These are phyloP conservation scores for Zygoascus hellenicus DNA, from an alignment of 1,139 yeast species.

Conservation along the genomic window DNA sequence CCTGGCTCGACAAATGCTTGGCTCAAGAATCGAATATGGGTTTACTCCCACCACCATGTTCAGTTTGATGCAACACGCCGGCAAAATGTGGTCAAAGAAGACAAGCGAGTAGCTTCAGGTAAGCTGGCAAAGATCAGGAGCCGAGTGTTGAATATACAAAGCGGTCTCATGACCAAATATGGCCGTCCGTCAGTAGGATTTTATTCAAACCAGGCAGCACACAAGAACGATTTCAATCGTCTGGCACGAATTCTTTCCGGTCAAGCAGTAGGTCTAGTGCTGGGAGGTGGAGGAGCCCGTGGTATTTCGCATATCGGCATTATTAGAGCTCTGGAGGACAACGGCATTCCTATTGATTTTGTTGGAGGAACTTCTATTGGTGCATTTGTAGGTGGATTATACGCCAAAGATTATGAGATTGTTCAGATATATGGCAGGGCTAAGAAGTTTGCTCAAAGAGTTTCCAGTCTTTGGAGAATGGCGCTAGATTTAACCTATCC, in stretches of 20 bases:
- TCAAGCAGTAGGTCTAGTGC: constrained; percentile 86
- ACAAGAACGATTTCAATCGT: constrained; percentile 84
- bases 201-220: constrained; percentile 47
- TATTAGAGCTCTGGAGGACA: constrained; percentile 85
- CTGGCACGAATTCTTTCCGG: constrained; percentile 86
- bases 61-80: constrained; percentile 35
- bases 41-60: constrained; percentile 87
- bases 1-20: constrained; percentile 84
- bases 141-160: constrained; percentile 33
- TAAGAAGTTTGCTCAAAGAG: constrained; percentile 76
- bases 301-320: constrained; percentile 92
- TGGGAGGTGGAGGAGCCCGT: constrained; percentile 98
- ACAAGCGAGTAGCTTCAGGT: constrained; percentile 12
- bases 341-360: constrained; percentile 88
- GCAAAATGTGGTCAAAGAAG: background rate
- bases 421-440: constrained; percentile 89
- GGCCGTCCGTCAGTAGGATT: constrained; percentile 24
- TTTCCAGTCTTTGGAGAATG: constrained; percentile 84
- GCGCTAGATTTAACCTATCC: constrained; percentile 85
- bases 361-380: constrained; percentile 98
- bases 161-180: constrained; percentile 32
- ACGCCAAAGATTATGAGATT: constrained; percentile 85
- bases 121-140: constrained; percentile 22
- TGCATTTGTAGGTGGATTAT: constrained; percentile 89
- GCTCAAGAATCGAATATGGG: constrained; percentile 85